phyloP scores from a whole-genome alignment of 805 yeast species.

The Starmerella lactis-condensi region DNA sequence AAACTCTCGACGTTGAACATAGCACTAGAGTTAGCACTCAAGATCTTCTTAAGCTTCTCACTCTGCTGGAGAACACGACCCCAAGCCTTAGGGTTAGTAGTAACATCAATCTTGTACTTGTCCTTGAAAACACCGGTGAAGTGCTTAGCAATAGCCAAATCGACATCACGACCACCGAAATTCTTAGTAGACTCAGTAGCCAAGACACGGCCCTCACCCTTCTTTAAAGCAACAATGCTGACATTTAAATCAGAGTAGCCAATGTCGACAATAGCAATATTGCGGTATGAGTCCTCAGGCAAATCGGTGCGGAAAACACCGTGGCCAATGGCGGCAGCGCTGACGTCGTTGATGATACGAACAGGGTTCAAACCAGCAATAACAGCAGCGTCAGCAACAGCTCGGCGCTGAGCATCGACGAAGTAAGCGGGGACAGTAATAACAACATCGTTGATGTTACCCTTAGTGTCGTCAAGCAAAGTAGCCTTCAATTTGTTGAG shows the following conservation, averaged over 20 bases:
- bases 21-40: constrained; percentile 88
- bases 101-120: constrained; percentile 85
- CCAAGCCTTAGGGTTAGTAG: constrained; percentile 84
- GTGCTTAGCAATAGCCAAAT: constrained; percentile 81
- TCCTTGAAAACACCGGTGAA: constrained; percentile 81
- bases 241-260: constrained; percentile 94
- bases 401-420: constrained; percentile 91
- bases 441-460: constrained; percentile 68
- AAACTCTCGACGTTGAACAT: constrained; percentile 91
- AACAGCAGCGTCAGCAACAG: constrained; percentile 82
- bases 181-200: constrained; percentile 87
- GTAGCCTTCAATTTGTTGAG: constrained; percentile 74
- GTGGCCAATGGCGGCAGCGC: constrained; percentile 98
- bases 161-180: constrained; percentile 97
- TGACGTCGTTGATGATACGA: constrained; percentile 88
- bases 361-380: constrained; percentile 97
- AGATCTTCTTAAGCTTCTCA: constrained; percentile 84
- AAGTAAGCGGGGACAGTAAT: constrained; percentile 95
- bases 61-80: constrained; percentile 81
- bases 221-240: constrained; percentile 74
- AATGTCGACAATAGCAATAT: constrained; percentile 84
- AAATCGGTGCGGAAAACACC: constrained; percentile 92
- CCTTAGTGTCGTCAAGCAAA: constrained; percentile 65
- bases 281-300: constrained; percentile 83
- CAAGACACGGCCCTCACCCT: constrained; percentile 84